Evolutionary conservation across 495 filamentous ascomycete species (phyloP), one percentile per base, ranked within the genome.

Genomic region (Penicillium goetzii): DNA sequence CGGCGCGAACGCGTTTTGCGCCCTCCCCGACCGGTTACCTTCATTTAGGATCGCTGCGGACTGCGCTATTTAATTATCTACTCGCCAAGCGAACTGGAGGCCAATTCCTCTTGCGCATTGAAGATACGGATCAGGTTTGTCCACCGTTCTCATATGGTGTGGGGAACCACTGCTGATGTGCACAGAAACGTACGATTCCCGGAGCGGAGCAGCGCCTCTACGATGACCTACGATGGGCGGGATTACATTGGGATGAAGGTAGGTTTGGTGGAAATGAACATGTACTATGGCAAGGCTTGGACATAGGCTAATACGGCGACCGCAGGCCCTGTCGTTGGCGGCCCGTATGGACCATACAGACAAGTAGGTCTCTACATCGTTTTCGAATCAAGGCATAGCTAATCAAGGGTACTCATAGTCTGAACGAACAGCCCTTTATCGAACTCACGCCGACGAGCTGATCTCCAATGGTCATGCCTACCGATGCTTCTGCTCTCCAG

Each of bases 201-300:
- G 91, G 86, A 64, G 92, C 96, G 4, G 92, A 97, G 74, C 71
- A 88, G 62, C 83, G 85, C 61, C 75, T 99, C 2, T 89, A 85
- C 67, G 79, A 89, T 52, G 93, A 97, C 75, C 72, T 99, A 51
- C 78, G 84, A 76, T 98, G 95, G 95, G 90, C 91, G 25, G 93
- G 95, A 1, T 77, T 98, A 32, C 81, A 89, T 54, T 98, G 94
- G 93, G 93, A 98, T 78, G 96, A 99, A 86, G 95, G 92, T 80
- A 60, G 26, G 34, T 9, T 25, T n/a, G 3, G 4, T 19, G 43
- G 10, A 25, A 55, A 34, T 55, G 36, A 14, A 19, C 0, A 17
- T 33, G 50, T n/a, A 33, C 45, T 30, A 60, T 41, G 41, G 23
- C 23, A 40, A 45, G 38, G 36, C 10, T 12, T 25, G 41, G 21